Evolutionary conservation across 805 yeast species (phyloP), one percentile per base, ranked within the genome.

Genomic region (Monosporozyma aerobia): DNA sequence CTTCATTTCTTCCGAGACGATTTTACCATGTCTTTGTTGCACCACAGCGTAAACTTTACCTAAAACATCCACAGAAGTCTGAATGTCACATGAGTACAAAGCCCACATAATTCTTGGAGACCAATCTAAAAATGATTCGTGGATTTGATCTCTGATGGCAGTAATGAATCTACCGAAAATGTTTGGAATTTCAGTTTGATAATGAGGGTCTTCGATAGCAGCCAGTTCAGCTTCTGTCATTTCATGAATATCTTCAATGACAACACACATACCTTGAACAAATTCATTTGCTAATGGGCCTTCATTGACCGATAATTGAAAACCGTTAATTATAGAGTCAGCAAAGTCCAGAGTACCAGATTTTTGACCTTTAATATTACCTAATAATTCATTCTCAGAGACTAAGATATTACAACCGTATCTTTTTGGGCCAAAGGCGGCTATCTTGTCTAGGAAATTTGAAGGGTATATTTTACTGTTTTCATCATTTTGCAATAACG

Each of bases 31-130:
- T 62, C 97, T 77, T 61, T 81, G 81, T 57, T 95, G 96, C 25
- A 94, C 88, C 19, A 92, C 98, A 0, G 90, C 94, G 64, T 94
- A 94, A 0, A 94, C 98, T 65, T 87, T 89, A 44, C 99, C 99
- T 50, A 94, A 73, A 0, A 89, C 97, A 57, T 94, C 99, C 0
- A 96, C 81, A 2, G 95, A 79, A 0, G 98, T 94, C 69, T 94
- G 99, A 58, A 94, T 87, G 58, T 92, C 97, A 74, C 97, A 90
- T 0, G 86, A 75, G 65, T 94, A 94, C 81, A 85, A 88, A 3
- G 99, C 99, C 61, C 95, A 77, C 81, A 86, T 83, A 48, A 94
- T 69, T 54, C 99, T 77, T 7, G 98, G 96, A 0, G 97, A 83
- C 84, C 94, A 85, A 54, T 81, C 83, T 39, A 87, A 66, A 63